phyloP scores from a whole-genome alignment of 2,329 filamentous ascomycete species.

The Apiospora sp. region DNA sequence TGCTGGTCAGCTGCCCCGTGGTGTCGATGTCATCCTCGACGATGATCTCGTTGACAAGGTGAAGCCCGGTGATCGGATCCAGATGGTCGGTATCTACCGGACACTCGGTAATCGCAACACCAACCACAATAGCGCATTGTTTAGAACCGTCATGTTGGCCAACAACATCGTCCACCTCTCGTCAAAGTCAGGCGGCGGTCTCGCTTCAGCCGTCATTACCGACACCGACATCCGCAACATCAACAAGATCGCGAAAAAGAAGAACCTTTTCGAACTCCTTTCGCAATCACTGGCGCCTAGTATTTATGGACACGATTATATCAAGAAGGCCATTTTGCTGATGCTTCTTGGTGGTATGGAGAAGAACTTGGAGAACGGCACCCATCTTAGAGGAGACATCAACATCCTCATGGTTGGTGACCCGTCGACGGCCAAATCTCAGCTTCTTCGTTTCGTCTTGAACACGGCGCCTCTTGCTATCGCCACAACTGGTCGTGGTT shows the following conservation, averaged over 20 bases:
- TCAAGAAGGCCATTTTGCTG: constrained; percentile 96
- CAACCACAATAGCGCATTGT: constrained; percentile 87
- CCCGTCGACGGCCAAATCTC: constrained; percentile 98
- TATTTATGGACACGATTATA: constrained; percentile 96
- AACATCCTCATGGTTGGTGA: constrained; percentile 99
- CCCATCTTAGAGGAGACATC: constrained; percentile 96
- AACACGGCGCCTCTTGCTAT: constrained; percentile 97
- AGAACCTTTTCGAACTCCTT: constrained; percentile 88
- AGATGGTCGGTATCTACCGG: constrained; percentile 95
- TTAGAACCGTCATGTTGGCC: constrained; percentile 91
- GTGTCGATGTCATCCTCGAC: constrained; percentile 95
- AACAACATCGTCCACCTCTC: constrained; percentile 96
- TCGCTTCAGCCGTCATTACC: constrained; percentile 90
- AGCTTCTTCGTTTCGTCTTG: constrained; percentile 92
- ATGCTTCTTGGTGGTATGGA: constrained; percentile 97
- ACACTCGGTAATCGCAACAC: constrained; percentile 95
- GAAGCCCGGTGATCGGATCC: constrained; percentile 95
- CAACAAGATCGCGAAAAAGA: constrained; percentile 96
- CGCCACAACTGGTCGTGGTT: constrained; percentile 94
- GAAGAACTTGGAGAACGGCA: constrained; percentile 98
- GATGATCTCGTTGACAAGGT: constrained; percentile 95
- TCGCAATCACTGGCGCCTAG: constrained; percentile 95
- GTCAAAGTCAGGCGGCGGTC: constrained; percentile 93
- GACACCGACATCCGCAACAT: constrained; percentile 98
- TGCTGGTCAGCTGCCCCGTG: constrained; percentile 91